Conservation (phyloP, 306 rosid genomes). For the Argentina anserina region DNA sequence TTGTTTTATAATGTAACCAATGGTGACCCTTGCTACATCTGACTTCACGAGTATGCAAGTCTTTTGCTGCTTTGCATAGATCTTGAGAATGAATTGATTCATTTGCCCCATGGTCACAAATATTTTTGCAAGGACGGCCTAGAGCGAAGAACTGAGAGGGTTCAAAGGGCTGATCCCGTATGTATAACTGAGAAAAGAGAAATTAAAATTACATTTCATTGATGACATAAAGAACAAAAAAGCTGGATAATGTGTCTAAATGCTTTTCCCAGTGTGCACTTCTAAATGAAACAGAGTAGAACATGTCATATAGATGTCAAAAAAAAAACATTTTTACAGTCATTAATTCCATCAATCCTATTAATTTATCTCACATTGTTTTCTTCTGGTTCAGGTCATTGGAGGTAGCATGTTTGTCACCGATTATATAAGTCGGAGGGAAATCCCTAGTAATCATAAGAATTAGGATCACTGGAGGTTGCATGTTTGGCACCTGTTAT, state of each 20-base stretch:
- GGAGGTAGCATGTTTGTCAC: background rate
- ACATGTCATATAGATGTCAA: background rate
- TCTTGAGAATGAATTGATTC: slow-evolving; percentile 41
- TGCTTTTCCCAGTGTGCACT: background rate
- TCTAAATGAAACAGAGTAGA: background rate
- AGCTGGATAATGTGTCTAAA: background rate
- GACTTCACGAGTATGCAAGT: slow-evolving; percentile 23
- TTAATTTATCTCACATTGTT: background rate
- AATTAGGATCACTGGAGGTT: background rate
- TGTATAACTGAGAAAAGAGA: slow-evolving; percentile 57
- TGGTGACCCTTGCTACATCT: slow-evolving; percentile 83
- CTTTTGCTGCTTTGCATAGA: slow-evolving; percentile 30
- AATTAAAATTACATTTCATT: background rate
- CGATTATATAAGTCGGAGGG: background rate
- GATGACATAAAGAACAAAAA: background rate
- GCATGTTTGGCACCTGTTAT: background rate
- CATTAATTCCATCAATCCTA: background rate
- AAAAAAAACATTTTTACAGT: slow-evolving; percentile 1
- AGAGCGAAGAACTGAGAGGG: slow-evolving; percentile 73
- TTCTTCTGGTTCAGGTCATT: background rate
- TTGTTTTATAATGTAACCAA: slow-evolving; percentile 76
- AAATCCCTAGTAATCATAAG: background rate
- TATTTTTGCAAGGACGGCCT: slow-evolving; percentile 67
- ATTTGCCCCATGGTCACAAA: slow-evolving; percentile 55
- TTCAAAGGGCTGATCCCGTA: slow-evolving; percentile 72